Evolutionary conservation across 2,329 filamentous ascomycete species (phyloP).

Genomic region (Decorospora gaudefroyi): DNA sequence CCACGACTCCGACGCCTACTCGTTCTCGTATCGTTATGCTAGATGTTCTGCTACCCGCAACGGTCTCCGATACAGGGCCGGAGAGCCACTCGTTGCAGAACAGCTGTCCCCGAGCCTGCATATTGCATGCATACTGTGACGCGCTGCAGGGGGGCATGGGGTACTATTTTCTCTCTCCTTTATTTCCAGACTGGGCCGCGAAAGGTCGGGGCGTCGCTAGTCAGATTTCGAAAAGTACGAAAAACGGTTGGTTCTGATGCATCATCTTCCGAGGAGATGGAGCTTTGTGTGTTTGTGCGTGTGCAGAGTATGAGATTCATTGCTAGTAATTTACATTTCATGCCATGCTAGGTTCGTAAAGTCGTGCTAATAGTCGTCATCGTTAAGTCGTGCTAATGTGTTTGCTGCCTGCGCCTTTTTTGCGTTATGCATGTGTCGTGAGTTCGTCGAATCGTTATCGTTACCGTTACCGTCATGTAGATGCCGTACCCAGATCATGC

Average conservation of each 20-base stretch:
- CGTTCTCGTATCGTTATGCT: slow-evolving; percentile 2
- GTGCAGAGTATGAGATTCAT: background rate
- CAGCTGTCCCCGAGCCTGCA: slow-evolving; percentile 33
- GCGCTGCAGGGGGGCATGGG: slow-evolving; percentile 5
- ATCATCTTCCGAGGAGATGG: too few relatives aligned
- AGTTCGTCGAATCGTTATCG: slow-evolving; percentile 7
- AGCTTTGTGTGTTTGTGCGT: background rate
- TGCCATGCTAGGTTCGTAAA: slow-evolving; percentile 6
- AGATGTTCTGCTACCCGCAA: slow-evolving; percentile 3
- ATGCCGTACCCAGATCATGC: slow-evolving; percentile 4
- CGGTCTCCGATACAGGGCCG: slow-evolving; percentile 5
- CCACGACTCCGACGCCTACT: slow-evolving; percentile 26
- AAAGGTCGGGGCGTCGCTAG: too few relatives aligned
- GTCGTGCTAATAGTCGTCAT: background rate
- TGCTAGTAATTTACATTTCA: slow-evolving; percentile 10
- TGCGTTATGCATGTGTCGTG: background rate
- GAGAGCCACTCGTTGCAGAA: slow-evolving; percentile 32
- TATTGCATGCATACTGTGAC: slow-evolving; percentile 19
- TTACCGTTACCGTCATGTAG: background rate
- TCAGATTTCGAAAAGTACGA: too few relatives aligned
- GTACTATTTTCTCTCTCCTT: too few relatives aligned
- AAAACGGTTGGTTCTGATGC: too few relatives aligned
- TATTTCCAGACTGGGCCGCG: too few relatives aligned
- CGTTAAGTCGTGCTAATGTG: background rate
- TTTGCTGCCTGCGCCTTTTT: background rate